These are phyloP conservation scores for Leptographium radiaticola DNA, from an alignment of 2,329 filamentous ascomycete genomes.

Conservation along the genomic window DNA sequence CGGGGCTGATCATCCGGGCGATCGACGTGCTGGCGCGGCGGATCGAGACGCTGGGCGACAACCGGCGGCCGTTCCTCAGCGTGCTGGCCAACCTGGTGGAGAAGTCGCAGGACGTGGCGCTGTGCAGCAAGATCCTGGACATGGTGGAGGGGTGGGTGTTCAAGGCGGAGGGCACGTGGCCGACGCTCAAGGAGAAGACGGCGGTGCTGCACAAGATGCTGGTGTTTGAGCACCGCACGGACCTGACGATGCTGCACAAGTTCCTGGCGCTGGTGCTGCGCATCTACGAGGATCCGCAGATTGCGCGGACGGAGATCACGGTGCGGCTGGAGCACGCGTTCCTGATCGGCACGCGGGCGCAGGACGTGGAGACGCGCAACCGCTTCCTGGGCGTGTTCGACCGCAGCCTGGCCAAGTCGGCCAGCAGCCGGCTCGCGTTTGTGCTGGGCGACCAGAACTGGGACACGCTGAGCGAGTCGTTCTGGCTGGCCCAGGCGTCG, in stretches of 20 bases:
- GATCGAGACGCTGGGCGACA: conserved; percentile 86
- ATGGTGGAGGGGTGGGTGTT: conserved; percentile 98
- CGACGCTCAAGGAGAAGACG: conserved; percentile 96
- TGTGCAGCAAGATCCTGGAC: conserved; percentile 84
- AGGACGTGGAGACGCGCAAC: conserved; percentile 93
- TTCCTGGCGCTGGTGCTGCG: conserved; percentile 94
- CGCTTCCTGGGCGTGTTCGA: conserved; percentile 96
- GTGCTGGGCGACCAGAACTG: conserved; percentile 89
- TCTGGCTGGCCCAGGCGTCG: conserved; percentile 92
- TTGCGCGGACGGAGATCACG: conserved; percentile 86
- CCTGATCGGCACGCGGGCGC: conserved; percentile 82
- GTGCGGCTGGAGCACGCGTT: conserved; percentile 98
- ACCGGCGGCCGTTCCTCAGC: conserved; percentile 83
- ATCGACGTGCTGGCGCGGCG: conserved; percentile 85
- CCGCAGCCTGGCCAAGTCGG: conserved; percentile 83
- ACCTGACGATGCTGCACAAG: conserved; percentile 75
- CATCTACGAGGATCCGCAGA: conserved; percentile 96
- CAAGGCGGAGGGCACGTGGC: conserved; percentile 85
- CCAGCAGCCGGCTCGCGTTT: conserved; percentile 78
- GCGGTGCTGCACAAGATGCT: conserved; percentile 99
- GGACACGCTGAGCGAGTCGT: conserved; percentile 88
- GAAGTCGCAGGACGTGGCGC: conserved; percentile 72
- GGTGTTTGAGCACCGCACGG: conserved; percentile 74
- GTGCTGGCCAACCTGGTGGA: conserved; percentile 91
- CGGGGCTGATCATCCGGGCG: conserved; percentile 83